phyloP scores from a whole-genome alignment of 495 filamentous ascomycete species.

The Aspergillus biplanus region DNA sequence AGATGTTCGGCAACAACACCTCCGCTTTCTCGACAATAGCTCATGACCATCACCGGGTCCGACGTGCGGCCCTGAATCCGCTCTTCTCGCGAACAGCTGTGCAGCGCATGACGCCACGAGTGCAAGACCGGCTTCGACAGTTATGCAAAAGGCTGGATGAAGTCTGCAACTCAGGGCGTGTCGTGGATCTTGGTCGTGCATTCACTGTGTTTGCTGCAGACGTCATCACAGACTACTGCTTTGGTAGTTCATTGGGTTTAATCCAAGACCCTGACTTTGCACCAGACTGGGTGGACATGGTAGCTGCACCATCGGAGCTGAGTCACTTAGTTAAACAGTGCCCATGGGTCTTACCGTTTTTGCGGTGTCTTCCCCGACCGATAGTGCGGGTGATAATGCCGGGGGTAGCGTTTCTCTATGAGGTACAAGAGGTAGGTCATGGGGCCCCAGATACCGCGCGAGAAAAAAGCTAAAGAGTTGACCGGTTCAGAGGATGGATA shows the following conservation, averaged over 20 bases:
- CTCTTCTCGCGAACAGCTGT: constrained; percentile 12
- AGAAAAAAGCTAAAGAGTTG: background rate
- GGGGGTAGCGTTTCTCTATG: constrained; percentile 10
- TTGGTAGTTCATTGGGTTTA: constrained; percentile 7
- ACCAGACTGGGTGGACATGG: constrained; percentile 9
- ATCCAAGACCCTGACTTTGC: constrained; percentile 8
- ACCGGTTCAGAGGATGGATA: constrained; percentile 8
- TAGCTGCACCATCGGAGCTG: constrained; percentile 9
- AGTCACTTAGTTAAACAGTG: constrained; percentile 13
- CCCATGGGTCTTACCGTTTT: constrained; percentile 7
- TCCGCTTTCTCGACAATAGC: constrained; percentile 9
- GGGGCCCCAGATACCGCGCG: background rate
- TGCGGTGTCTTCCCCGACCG: background rate
- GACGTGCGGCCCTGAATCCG: background rate
- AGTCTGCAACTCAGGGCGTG: background rate
- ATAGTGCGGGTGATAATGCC: constrained; percentile 1
- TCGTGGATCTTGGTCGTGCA: constrained; percentile 2
- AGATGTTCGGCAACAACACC: background rate
- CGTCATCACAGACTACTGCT: constrained; percentile 15
- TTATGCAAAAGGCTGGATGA: constrained; percentile 1
- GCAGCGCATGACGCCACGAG: constrained; percentile 1
- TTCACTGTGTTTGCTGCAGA: constrained; percentile 14
- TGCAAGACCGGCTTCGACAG: constrained; percentile 4
- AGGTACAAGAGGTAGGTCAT: constrained; percentile 11
- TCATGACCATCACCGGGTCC: constrained; percentile 6